phyloP scores from a whole-genome alignment of 2,329 filamentous ascomycete species.

The Phialophora expanda region DNA sequence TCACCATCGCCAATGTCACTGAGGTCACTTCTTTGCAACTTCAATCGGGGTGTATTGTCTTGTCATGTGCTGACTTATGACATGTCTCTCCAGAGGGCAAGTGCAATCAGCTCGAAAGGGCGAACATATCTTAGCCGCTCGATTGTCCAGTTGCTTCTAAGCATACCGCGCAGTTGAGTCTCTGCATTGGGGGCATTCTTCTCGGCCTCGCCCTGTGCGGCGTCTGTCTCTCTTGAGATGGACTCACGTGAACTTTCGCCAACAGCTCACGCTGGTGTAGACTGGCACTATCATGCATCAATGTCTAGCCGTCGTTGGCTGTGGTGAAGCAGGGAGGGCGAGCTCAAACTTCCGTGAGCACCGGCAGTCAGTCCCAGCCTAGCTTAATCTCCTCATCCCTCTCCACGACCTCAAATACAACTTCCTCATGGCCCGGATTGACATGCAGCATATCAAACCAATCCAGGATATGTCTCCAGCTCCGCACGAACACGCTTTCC shows the following conservation, averaged over 20 bases:
- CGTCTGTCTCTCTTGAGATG: not conserved
- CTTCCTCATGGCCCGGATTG: conserved; percentile 50
- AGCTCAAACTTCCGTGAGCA: not conserved
- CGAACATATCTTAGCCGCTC: not conserved
- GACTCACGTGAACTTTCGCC: not conserved
- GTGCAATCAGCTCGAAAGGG: not conserved
- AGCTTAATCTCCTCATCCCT: conserved; percentile 26
- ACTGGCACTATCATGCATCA: not conserved
- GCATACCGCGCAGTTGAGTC: not conserved
- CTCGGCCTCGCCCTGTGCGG: not conserved
- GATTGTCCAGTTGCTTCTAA: not conserved
- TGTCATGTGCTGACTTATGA: not conserved
- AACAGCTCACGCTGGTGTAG: not conserved
- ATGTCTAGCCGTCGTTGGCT: not conserved
- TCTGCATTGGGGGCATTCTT: not conserved
- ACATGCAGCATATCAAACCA: conserved; percentile 66
- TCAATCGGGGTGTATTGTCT: not conserved
- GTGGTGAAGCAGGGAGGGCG: not conserved
- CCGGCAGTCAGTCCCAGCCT: conserved; percentile 20
- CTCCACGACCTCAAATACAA: conserved; percentile 31
- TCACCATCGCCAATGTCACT: not conserved
- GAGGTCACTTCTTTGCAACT: not conserved
- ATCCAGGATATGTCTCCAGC: conserved; percentile 60
- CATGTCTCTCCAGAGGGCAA: not conserved
- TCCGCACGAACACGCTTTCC: conserved; percentile 67